Evolutionary conservation across 768 basidiomycete genomes (phyloP).

Genomic region (Coprinellus micaceus): DNA sequence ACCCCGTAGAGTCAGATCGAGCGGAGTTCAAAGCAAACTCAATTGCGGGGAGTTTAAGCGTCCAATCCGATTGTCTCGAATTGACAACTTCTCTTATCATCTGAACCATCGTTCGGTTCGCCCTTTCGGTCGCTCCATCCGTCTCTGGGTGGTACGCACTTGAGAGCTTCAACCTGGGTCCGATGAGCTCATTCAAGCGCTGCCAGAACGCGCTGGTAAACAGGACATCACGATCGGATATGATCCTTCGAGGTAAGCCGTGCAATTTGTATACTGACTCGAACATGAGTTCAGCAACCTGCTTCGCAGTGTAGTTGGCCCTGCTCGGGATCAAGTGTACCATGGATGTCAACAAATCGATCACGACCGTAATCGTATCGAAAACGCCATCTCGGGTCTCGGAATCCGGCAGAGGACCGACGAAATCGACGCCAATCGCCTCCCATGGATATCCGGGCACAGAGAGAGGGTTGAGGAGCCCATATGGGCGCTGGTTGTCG

Average conservation of each 20-base stretch:
- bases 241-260: conserved; percentile 8
- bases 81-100: conserved; percentile 8
- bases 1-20: conserved; percentile 4
- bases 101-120: conserved; percentile 11
- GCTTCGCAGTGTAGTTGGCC: background rate
- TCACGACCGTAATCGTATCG: conserved; percentile 14
- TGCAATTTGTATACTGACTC: conserved; percentile 6
- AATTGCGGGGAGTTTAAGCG: conserved; percentile 7
- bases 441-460: conserved; percentile 11
- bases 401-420: conserved; percentile 19
- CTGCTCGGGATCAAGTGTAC: conserved; percentile 9
- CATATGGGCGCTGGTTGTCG: conserved; percentile 20
- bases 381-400: conserved; percentile 3
- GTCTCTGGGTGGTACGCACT: conserved; percentile 7
- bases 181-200: conserved; percentile 1
- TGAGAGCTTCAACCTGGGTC: conserved; percentile 4
- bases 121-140: conserved; percentile 8
- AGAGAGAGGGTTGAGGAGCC: conserved; percentile 19
- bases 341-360: conserved; percentile 16
- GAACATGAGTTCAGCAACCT: conserved; percentile 12
- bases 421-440: conserved; percentile 15
- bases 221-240: conserved; percentile 2
- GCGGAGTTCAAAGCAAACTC: conserved; percentile 12
- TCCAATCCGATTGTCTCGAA: conserved; percentile 8
- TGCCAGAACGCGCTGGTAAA: conserved; percentile 14